phyloP scores from a whole-genome alignment of 2,329 filamentous ascomycete genomes.

The Parastagonospora nodorum region DNA sequence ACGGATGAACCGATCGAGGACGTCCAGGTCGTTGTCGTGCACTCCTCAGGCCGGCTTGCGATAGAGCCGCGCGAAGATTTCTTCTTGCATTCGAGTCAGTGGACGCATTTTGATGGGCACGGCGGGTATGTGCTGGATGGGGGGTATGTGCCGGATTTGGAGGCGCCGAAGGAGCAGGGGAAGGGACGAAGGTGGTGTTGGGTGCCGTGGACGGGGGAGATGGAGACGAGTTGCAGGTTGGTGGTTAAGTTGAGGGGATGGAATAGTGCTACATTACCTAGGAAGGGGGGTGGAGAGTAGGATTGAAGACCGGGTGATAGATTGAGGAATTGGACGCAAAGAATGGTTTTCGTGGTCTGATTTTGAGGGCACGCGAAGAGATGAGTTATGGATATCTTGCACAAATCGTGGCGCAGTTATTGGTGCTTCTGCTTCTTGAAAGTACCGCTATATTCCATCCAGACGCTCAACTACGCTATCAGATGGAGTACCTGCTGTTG shows the following conservation, averaged over 20 bases:
- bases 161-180: conserved; percentile 9
- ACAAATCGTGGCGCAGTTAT: no score
- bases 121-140: conserved; percentile 8
- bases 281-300: neutral
- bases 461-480: no score
- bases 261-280: no score
- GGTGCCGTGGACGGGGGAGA: conserved; percentile 36
- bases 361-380: no score
- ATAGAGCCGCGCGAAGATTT: conserved; percentile 11
- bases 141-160: neutral
- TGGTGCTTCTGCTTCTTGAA: no score
- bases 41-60: conserved; percentile 17
- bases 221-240: conserved; percentile 24
- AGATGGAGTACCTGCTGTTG: no score
- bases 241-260: neutral
- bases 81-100: conserved; percentile 7
- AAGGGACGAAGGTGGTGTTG: conserved; percentile 28
- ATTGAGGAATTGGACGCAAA: neutral
- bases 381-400: no score
- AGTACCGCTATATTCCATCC: no score
- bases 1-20: neutral
- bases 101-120: conserved; percentile 10
- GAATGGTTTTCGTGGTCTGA: no score
- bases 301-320: neutral
- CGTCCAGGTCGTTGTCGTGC: conserved; percentile 21